Evolutionary conservation across 2,329 filamentous ascomycete species (phyloP), one percentile per base, ranked within the genome.

Genomic region (Ceratocystis variospora): DNA sequence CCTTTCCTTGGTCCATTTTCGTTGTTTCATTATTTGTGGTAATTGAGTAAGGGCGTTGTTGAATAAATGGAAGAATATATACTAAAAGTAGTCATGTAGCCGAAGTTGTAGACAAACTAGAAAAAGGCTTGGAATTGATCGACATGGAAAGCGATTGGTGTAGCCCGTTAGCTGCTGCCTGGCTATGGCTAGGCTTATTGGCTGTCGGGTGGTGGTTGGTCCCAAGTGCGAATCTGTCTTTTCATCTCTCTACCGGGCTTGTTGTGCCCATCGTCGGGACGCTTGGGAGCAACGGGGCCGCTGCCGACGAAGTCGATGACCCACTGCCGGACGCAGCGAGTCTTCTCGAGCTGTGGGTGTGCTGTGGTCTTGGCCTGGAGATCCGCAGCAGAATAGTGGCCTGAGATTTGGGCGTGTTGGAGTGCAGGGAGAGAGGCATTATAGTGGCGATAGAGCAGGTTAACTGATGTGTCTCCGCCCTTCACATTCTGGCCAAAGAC

Each of bases 401-500:
- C 86, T 3, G 46, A 83, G 76, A 0, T 86, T 85, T 3, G 77
- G 37, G 37, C 79, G 67, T 71, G 73, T 72, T 81, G 84, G 46
- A 72, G 79, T 41, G 70, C 76, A 77, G 67, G 82, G 80, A 7
- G 76, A 79, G 66, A 78, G 76, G 25, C 83, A 79, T 71, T 31
- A 0, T 76, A 79, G 66, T 78, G 76, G 25, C 84, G 80, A 71
- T 84, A 84, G 19, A 95, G 75, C 55, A 95, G 75, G 69, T 86
- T 80, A 31, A 93, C 77, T 68, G 81, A 84, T 3, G 89, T 92
- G 19, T 64, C 69, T 71, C 88, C 81, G 6, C 84, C 84, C 69
- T 82, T 83, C n/a, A 96, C 76, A 72, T 87, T 94, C 73, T 95
- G 88, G 0, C 93, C 92, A 71, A 94, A 91, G 0, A 96, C 92